Evolutionary conservation across 495 filamentous ascomycete species (phyloP), one percentile per base, ranked within the genome.

Genomic region (Parachaetomium inaequale): DNA sequence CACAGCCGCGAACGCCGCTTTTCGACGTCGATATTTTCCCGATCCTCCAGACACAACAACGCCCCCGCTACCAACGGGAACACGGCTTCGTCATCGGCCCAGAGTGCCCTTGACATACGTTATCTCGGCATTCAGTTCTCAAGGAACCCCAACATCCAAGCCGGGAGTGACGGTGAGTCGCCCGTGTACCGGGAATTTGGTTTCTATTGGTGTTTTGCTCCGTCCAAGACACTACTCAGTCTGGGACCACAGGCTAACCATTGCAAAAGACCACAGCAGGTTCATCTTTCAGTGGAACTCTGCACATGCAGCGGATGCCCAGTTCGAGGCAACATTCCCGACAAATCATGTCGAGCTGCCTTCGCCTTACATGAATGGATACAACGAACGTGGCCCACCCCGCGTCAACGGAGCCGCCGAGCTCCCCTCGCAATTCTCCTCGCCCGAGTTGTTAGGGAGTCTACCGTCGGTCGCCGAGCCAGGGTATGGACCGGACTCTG

Each of bases 41-140:
- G 70, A n/a, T 51, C 56, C 40, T 51, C 56, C 38, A 53, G 61
- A 26, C 29, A 65, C 49, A 61, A 36, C 21, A 63, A 29, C 26
- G 3, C 21, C 23, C 23, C 55, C 2, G 38, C 59, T 10, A 29
- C 36, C 15, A 62, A 50, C 47, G 55, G 55, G 10, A 53, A 53
- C 40, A 42, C 63, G 4, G 47, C 54, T 4, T 59, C 68, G 14
- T 55, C 63, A 7, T 45, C 65, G 17, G 56, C 62, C 3, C 63
- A 57, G 15, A 45, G 57, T 29, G 36, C 47, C 3, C 46, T 64
- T 21, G 68, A 70, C 31, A 61, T 75, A n/a, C 71, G 73, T 26
- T 68, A 74, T 40, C 65, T 75, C 23, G 70, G 68, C 21, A 71
- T 75, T 8, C 73, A 75, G 28, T 74, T 75, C 28, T 70, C 69